phyloP scores from a whole-genome alignment of 192 early-diverging fungal species.

The Lunasporangiospora selenospora region DNA sequence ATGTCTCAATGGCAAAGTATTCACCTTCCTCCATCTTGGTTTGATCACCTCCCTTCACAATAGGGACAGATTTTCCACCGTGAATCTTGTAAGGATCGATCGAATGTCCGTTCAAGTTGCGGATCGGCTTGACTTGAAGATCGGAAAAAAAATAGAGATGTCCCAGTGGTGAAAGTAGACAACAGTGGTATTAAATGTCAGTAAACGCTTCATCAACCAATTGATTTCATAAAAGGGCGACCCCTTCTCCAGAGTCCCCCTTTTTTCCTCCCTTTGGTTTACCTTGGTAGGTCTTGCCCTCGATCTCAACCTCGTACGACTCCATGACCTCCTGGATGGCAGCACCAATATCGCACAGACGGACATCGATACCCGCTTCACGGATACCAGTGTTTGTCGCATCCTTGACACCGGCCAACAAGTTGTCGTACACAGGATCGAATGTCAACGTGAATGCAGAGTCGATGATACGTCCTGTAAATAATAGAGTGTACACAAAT shows the following conservation, averaged over 20 bases:
- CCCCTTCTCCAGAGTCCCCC: too few species aligned
- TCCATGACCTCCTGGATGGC: conserved; percentile 99
- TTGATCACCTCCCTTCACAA: conserved; percentile 84
- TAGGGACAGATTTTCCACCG: conserved; percentile 94
- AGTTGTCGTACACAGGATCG: conserved; percentile 86
- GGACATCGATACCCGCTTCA: conserved; percentile 97
- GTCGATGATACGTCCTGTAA: conserved; percentile 87
- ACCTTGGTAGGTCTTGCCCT: conserved; percentile 90
- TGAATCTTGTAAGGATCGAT: conserved; percentile 94
- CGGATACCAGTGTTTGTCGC: conserved; percentile 96
- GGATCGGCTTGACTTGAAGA: conserved; percentile 82
- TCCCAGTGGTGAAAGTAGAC: too few species aligned
- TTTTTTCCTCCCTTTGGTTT: background rate
- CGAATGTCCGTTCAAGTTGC: conserved; percentile 97
- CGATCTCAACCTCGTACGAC: conserved; percentile 95
- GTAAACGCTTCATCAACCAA: too few species aligned
- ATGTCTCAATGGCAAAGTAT: conserved; percentile 96
- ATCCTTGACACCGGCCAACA: conserved; percentile 89
- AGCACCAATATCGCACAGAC: conserved; percentile 93
- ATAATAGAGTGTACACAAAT: too few species aligned
- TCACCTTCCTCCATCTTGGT: conserved; percentile 98
- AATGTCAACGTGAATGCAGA: conserved; percentile 94
- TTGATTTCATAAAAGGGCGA: too few species aligned
- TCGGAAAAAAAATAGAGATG: too few species aligned
- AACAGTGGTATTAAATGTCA: too few species aligned